These are phyloP conservation scores for Lycium ferocissimum DNA, from an alignment of 257 asterid genomes.

Conservation along the genomic window DNA sequence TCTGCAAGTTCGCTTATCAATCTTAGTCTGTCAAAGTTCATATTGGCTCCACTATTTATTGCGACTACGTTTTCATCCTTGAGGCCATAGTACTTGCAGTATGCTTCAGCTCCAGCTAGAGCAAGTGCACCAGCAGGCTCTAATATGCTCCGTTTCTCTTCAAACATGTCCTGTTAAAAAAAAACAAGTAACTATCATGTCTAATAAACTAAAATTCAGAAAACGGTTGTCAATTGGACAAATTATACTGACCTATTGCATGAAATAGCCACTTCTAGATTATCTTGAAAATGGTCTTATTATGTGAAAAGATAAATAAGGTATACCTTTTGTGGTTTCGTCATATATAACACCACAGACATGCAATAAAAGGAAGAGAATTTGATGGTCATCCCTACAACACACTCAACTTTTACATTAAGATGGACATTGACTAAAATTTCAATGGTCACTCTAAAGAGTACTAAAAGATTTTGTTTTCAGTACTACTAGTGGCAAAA, in stretches of 20 bases:
- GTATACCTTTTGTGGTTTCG: no score
- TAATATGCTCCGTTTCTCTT: constrained; percentile 91
- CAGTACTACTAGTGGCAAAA: neutral
- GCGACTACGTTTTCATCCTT: constrained; percentile 80
- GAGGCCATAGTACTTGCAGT: constrained; percentile 80
- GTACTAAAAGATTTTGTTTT: neutral
- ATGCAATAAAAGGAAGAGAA: no score
- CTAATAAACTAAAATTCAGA: neutral
- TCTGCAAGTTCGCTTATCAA: constrained; percentile 90
- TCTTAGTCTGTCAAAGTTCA: constrained; percentile 90
- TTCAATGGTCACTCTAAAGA: neutral
- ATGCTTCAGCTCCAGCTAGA: constrained; percentile 93
- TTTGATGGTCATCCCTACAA: no score
- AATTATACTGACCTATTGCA: neutral
- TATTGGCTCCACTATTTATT: constrained; percentile 91
- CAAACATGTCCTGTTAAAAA: constrained; percentile 77
- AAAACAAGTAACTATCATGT: neutral
- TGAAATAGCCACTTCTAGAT: neutral
- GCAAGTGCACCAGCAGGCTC: constrained; percentile 99
- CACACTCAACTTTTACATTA: no score
- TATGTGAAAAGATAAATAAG: no score
- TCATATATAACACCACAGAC: no score
- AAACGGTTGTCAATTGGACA: neutral
- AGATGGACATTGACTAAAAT: no score
- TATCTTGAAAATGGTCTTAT: neutral